Conservation (phyloP, 225 moss, liverwort and hornwort species). For the Bryum argenteum region DNA sequence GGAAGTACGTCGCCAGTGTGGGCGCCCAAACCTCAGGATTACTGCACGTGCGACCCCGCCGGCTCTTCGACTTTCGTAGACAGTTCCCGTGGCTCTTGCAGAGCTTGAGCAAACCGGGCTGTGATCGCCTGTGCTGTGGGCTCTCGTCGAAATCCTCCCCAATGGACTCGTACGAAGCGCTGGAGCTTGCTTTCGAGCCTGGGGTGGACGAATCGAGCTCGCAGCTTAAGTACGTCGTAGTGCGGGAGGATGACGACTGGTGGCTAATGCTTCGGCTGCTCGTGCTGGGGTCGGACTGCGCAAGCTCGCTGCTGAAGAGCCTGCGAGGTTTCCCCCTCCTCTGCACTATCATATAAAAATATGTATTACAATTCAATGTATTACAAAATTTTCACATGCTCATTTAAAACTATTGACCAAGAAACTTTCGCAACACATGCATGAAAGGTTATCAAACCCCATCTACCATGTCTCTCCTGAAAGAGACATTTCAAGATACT, state of each 20-base stretch:
- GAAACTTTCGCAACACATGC: too few species aligned
- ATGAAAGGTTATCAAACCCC: too few species aligned
- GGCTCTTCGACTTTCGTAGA: conserved; percentile 43
- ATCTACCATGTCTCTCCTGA: too few species aligned
- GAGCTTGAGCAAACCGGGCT: conserved; percentile 48
- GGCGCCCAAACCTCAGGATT: conserved; percentile 51
- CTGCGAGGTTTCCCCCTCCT: conserved; percentile 42
- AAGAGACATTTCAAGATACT: too few species aligned
- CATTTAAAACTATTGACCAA: too few species aligned
- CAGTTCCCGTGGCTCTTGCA: conserved; percentile 44
- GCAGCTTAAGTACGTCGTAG: conserved; percentile 60
- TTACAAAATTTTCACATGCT: too few species aligned
- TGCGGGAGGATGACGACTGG: conserved; percentile 63
- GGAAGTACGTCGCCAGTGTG: conserved; percentile 56
- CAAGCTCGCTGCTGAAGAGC: conserved; percentile 46
- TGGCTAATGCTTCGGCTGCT: conserved; percentile 36
- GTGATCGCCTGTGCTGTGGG: conserved; percentile 30
- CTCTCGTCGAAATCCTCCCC: conserved; percentile 50
- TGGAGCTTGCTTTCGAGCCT: conserved; percentile 54
- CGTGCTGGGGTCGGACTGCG: conserved; percentile 38
- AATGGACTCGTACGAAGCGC: conserved; percentile 50
- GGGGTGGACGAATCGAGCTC: conserved; percentile 56
- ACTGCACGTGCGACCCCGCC: conserved; percentile 22
- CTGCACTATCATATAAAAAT: too few species aligned
- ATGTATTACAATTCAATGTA: too few species aligned